phyloP scores from a whole-genome alignment of 371 early-diverging fungal genomes.

The Gilbertella persicaria region DNA sequence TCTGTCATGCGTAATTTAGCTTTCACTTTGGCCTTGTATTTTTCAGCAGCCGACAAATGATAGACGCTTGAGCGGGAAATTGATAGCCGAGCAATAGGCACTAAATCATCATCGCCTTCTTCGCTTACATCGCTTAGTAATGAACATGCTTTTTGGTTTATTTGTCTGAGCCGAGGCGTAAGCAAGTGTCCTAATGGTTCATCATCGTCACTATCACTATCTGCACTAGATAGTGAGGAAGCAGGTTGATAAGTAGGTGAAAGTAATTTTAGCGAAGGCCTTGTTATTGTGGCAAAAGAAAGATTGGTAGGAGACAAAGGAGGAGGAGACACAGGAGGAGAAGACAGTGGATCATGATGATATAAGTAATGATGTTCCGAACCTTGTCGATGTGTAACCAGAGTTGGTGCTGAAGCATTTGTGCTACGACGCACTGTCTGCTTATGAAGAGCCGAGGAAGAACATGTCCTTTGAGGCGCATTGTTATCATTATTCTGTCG shows the following conservation, averaged over 20 bases:
- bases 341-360: background rate
- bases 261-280: constrained; percentile 1
- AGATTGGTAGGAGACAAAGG: constrained; percentile 19
- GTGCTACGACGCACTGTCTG: background rate
- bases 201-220: constrained; percentile 28
- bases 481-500: constrained; percentile 6
- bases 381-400: background rate
- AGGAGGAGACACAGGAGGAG: constrained; percentile 9
- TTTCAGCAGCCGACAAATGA: constrained; percentile 38
- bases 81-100: constrained; percentile 31
- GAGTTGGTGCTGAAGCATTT: constrained; percentile 1
- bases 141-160: constrained; percentile 2
- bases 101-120: constrained; percentile 38
- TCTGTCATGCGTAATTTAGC: constrained; percentile 17
- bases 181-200: constrained; percentile 15
- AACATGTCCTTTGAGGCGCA: constrained; percentile 7
- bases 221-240: constrained; percentile 15
- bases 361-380: background rate
- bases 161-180: background rate
- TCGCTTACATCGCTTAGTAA: constrained; percentile 27
- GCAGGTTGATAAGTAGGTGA: constrained; percentile 17
- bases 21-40: constrained; percentile 40
- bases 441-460: background rate
- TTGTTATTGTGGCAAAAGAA: background rate
- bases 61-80: constrained; percentile 2